Base-by-base conservation (phyloP, 139 green algal genomes). In the Coelastrella sp. region DNA sequence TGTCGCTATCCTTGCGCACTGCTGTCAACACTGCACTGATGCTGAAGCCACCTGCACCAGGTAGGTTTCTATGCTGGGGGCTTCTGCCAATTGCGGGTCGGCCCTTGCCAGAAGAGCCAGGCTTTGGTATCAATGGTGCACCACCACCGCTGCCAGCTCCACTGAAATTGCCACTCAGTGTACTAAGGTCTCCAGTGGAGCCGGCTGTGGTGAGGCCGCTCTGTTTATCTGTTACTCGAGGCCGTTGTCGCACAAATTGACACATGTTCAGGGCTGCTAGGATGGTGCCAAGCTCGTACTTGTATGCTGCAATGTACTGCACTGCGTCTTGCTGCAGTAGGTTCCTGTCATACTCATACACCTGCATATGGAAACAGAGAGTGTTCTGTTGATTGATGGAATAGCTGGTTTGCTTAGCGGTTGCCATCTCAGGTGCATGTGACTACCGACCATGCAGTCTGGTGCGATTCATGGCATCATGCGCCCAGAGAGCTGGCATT, bases 301-400 rank as follows among this genome's bases (percentile, higher is more conserved):
- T 92, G 89, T 95, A 97, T 1, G 90, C 87, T n/a, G 79, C 84
- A n/a, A 98, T 89, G 35, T 90, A 86, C 23, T 92, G 87, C 74
- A 95, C 72, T 2, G 93, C 94, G 59, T 96, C 92, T 17, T 89
- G 59, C 87, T 95, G 92, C 34, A 98, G 89, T 80, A 96, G 88
- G 81, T 94, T 95, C 78, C 92, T 94, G 91, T 98, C 94, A 83
- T 95, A 93, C 89, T 97, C 95, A 89, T 91, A 97, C 37, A 96
- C 94, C 92, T 96, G 90, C 57, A 41, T 9, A 5, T 8, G 13
- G 21, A 19, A 57, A 53, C 41, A 57, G 35, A 32, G 45, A 75
- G 4, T 53, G 45, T 57, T 57, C 45, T 57, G 45, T 13, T 57
- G 45, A 23, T 0, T 57, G 45, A 57, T 23, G 45, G n/a, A n/a